These are phyloP conservation scores for Yamadazyma membranifaciens DNA, from an alignment of 1,139 yeast species.

Conservation along the genomic window DNA sequence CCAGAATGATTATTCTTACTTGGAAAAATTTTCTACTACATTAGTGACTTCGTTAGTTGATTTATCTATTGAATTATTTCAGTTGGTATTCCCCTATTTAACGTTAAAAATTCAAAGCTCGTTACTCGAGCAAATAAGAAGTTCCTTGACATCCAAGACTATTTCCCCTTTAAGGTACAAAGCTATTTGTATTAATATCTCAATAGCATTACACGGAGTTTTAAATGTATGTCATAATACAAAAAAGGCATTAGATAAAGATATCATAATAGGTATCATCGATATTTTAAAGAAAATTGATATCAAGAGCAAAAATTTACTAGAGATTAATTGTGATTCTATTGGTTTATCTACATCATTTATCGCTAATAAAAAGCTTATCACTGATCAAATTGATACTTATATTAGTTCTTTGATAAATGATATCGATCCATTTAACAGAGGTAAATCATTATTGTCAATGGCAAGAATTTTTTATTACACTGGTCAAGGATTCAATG, in stretches of 20 bases:
- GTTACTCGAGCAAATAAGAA: constrained; percentile 72
- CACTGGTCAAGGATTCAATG: constrained; percentile 31
- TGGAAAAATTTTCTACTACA: constrained; percentile 25
- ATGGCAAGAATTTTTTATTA: constrained; percentile 59
- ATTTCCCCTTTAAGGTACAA: constrained; percentile 33
- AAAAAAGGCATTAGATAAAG: constrained; percentile 34
- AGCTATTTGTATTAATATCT: constrained; percentile 61
- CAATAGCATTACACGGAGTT: constrained; percentile 63
- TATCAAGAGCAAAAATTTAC: constrained; percentile 31
- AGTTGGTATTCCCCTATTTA: constrained; percentile 66
- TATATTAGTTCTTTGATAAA: constrained; percentile 60
- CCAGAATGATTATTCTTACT: constrained; percentile 25
- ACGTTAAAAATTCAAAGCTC: constrained; percentile 85
- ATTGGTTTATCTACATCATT: constrained; percentile 60
- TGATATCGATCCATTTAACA: constrained; percentile 50
- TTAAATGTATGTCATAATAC: constrained; percentile 34
- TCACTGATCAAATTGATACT: constrained; percentile 50
- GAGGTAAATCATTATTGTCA: constrained; percentile 64
- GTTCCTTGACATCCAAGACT: constrained; percentile 37
- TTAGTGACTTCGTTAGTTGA: constrained; percentile 65
- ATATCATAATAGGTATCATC: constrained; percentile 48
- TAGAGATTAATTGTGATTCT: constrained; percentile 61
- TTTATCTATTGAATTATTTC: constrained; percentile 73
- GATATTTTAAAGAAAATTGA: constrained; percentile 59
- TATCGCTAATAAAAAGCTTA: constrained; percentile 26